Conservation (phyloP, 2,329 filamentous ascomycete species). For the Metarhizium robertsii region DNA sequence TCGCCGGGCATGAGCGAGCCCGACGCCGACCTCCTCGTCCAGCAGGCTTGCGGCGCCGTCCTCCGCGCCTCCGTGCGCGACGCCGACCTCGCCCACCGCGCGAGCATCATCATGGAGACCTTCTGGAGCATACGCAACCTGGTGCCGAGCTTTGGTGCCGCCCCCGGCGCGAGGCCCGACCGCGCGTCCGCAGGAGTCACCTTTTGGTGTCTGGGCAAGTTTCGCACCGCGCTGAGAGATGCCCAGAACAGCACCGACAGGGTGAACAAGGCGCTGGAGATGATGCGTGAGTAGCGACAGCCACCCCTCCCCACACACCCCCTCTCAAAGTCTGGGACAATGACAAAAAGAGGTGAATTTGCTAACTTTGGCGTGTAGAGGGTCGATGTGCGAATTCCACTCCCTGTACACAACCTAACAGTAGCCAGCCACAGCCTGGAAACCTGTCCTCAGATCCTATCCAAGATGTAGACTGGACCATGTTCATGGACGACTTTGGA, state of each 20-base stretch:
- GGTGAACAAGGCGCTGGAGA: conserved; percentile 20
- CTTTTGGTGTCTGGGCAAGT: conserved; percentile 39
- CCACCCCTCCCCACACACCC: background rate
- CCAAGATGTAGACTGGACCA: conserved; percentile 39
- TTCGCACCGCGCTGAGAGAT: conserved; percentile 32
- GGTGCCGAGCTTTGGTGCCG: conserved; percentile 29
- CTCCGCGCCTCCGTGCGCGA: conserved; percentile 37
- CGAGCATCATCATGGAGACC: conserved; percentile 36
- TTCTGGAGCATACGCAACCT: conserved; percentile 34
- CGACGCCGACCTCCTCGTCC: conserved; percentile 21
- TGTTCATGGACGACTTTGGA: conserved; percentile 41
- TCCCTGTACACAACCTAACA: conserved; percentile 4
- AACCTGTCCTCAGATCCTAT: conserved; percentile 23
- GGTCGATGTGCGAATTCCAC: conserved; percentile 1
- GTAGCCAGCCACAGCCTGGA: conserved; percentile 12
- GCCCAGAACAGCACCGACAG: conserved; percentile 23
- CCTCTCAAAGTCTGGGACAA: too few relatives aligned
- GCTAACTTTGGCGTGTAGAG: background rate
- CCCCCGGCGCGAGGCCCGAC: conserved; percentile 31
- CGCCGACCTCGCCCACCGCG: conserved; percentile 37
- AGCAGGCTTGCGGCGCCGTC: conserved; percentile 25
- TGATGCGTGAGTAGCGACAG: conserved; percentile 17
- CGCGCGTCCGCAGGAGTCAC: conserved; percentile 39
- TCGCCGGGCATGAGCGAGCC: conserved; percentile 21
- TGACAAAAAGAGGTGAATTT: too few relatives aligned